Conservation (phyloP, 805 yeast species). For the Kazachstania psychrophila region DNA sequence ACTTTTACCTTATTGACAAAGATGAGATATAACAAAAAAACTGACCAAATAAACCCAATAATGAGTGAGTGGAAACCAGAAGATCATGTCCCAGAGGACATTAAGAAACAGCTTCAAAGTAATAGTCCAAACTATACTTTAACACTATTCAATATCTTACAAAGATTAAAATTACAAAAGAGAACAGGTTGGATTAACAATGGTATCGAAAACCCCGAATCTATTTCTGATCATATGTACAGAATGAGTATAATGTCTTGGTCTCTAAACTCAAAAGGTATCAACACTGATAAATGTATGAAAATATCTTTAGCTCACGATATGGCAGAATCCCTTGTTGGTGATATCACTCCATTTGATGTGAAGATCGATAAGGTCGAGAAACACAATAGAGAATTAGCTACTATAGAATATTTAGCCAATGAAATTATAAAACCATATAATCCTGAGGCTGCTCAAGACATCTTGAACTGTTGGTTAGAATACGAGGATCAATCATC, state of each 20-base stretch:
- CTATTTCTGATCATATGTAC: conserved; percentile 90
- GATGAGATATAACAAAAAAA: not conserved
- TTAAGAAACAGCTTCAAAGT: conserved; percentile 22
- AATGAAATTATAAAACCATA: conserved; percentile 49
- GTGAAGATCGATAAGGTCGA: conserved; percentile 55
- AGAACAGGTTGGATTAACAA: conserved; percentile 93
- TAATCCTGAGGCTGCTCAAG: conserved; percentile 52
- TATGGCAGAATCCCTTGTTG: conserved; percentile 88
- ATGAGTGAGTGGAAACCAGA: conserved; percentile 36
- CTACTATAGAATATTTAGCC: conserved; percentile 58
- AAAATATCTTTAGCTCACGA: conserved; percentile 87
- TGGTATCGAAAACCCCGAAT: conserved; percentile 37
- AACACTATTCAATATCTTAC: conserved; percentile 57
- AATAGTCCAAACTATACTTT: conserved; percentile 34
- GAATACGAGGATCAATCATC: conserved; percentile 83
- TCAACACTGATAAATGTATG: conserved; percentile 61
- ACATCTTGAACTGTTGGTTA: conserved; percentile 65
- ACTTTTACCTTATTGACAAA: too few relatives aligned
- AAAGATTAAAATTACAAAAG: conserved; percentile 63
- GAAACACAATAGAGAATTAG: conserved; percentile 73
- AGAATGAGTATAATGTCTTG: conserved; percentile 80
- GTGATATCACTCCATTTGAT: conserved; percentile 87
- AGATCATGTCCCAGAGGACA: conserved; percentile 35
- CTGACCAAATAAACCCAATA: not conserved
- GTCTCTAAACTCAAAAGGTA: conserved; percentile 42